These are phyloP conservation scores for Ricinus communis DNA, from an alignment of 345 rosid genomes.

Conservation along the genomic window DNA sequence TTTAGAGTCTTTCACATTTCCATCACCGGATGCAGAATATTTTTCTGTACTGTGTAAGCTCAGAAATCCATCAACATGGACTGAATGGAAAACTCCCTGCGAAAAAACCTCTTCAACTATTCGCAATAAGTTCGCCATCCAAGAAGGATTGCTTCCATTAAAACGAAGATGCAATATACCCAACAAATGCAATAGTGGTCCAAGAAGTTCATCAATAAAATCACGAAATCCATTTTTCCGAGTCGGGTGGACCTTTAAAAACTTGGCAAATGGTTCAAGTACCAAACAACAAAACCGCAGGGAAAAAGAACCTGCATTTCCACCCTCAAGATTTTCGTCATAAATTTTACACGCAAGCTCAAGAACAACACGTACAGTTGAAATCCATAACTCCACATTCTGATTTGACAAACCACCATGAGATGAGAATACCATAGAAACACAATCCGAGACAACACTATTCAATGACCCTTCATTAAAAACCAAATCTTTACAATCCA, in stretches of 20 bases:
- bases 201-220: constrained; percentile 69
- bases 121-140: constrained; percentile 38
- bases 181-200: constrained; percentile 58
- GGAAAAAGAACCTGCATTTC: constrained; percentile 42
- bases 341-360: constrained; percentile 47
- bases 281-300: constrained; percentile 55
- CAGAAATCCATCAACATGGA: constrained; percentile 78
- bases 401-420: constrained; percentile 59
- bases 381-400: constrained; percentile 71
- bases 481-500: constrained; percentile 23
- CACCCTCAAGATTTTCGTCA: constrained; percentile 39
- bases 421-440: constrained; percentile 57
- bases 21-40: constrained; percentile 44
- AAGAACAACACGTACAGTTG: constrained; percentile 47
- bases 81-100: constrained; percentile 71
- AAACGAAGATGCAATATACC: constrained; percentile 40
- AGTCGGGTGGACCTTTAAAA: constrained; percentile 71
- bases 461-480: constrained; percentile 46
- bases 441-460: constrained; percentile 50
- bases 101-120: constrained; percentile 60
- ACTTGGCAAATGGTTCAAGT: constrained; percentile 78
- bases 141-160: constrained; percentile 29
- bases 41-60: constrained; percentile 51
- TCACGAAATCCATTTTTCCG: constrained; percentile 69
- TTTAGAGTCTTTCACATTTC: constrained; percentile 37